These are phyloP conservation scores for Phytopythium litorale DNA, from an alignment of 352 stramenopile genomes.

Conservation along the genomic window DNA sequence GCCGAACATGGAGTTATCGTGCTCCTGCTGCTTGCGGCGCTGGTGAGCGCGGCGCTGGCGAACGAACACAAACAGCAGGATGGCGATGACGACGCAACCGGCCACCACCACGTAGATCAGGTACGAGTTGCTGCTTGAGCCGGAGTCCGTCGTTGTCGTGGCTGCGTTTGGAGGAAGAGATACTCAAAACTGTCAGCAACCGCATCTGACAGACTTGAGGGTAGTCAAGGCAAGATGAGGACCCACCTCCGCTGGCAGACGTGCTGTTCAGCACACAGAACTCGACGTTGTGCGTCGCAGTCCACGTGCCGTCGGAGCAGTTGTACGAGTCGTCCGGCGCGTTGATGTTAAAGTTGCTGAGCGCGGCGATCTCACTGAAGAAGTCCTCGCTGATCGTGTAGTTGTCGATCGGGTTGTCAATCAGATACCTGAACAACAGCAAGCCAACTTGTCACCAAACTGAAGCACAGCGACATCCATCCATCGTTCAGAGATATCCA, in stretches of 20 bases:
- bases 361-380: conserved; percentile 32
- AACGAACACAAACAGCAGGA: conserved; percentile 45
- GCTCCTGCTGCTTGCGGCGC: conserved; percentile 29
- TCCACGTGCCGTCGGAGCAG: conserved; percentile 37
- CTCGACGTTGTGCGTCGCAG: conserved; percentile 24
- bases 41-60: conserved; percentile 31
- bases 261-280: conserved; percentile 34
- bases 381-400: conserved; percentile 36
- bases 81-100: conserved; percentile 37
- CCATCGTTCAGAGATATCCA: not conserved
- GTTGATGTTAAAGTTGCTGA: conserved; percentile 46
- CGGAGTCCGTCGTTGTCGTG: conserved; percentile 15
- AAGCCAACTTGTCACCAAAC: not conserved
- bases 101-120: conserved; percentile 37
- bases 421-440: conserved; percentile 20
- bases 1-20: conserved; percentile 37
- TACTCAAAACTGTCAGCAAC: not conserved
- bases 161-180: conserved; percentile 1
- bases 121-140: conserved; percentile 33
- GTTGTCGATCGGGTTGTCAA: conserved; percentile 41
- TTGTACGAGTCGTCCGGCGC: conserved; percentile 20
- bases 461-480: too few relatives aligned
- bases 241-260: conserved; percentile 6
- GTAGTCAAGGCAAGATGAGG: not conserved
- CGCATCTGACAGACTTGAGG: not conserved